These are phyloP conservation scores for Sinapis alba DNA, from an alignment of 441 rosid genomes.

Conservation along the genomic window DNA sequence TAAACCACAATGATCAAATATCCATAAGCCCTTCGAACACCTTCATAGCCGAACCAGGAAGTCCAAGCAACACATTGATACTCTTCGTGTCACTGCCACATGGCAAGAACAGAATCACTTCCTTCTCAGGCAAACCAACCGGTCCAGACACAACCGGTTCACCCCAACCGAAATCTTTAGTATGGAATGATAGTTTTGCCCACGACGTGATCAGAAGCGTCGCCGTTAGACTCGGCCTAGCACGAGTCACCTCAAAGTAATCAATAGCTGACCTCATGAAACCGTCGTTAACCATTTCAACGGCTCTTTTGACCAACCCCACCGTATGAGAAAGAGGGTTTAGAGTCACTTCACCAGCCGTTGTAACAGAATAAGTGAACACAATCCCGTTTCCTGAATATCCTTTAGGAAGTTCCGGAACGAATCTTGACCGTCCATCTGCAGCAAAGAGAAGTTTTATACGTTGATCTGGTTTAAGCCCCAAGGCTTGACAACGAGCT, in stretches of 20 bases:
- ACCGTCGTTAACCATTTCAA: slow-evolving; percentile 59
- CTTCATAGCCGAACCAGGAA: slow-evolving; percentile 81
- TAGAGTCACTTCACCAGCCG: slow-evolving; percentile 64
- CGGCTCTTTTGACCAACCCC: slow-evolving; percentile 61
- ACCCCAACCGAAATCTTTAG: slow-evolving; percentile 91
- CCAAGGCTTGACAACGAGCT: slow-evolving; percentile 66
- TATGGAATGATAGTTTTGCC: slow-evolving; percentile 74
- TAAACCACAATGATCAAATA: slow-evolving; percentile 29
- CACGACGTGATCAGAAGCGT: slow-evolving; percentile 80
- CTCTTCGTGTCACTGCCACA: slow-evolving; percentile 59
- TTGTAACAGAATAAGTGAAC: slow-evolving; percentile 56
- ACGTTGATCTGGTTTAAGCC: slow-evolving; percentile 60
- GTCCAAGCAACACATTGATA: slow-evolving; percentile 74
- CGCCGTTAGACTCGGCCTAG: slow-evolving; percentile 72
- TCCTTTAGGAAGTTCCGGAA: slow-evolving; percentile 67
- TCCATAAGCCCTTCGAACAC: slow-evolving; percentile 60
- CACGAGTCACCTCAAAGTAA: slow-evolving; percentile 76
- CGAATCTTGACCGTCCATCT: slow-evolving; percentile 71
- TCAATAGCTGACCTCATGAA: slow-evolving; percentile 92
- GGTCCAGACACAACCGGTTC: slow-evolving; percentile 75
- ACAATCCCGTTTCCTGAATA: slow-evolving; percentile 78
- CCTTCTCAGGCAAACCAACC: slow-evolving; percentile 83
- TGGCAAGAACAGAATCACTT: slow-evolving; percentile 75
- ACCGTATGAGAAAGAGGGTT: slow-evolving; percentile 59
- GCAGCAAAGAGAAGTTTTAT: slow-evolving; percentile 83